Evolutionary conservation across 352 stramenopile species (phyloP).

Genomic region (Phytophthora nicotianae): DNA sequence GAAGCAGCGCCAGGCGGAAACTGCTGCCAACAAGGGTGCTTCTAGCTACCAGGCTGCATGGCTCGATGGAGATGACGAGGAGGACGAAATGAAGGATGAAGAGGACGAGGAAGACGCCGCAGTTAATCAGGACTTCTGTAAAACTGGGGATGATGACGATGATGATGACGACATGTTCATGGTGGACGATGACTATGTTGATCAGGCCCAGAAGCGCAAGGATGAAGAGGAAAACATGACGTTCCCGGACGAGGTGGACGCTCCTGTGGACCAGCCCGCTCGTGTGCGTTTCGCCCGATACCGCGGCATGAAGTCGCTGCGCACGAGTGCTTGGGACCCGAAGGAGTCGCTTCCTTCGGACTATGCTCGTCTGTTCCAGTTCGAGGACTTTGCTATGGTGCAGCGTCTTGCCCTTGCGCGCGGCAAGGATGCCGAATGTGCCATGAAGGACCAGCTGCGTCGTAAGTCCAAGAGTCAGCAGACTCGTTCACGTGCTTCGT

Average conservation of each 20-base stretch:
- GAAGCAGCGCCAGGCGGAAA: constrained; percentile 53
- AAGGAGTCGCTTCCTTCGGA: constrained; percentile 98
- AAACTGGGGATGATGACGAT: constrained; percentile 57
- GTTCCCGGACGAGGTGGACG: constrained; percentile 96
- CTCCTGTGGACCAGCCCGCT: constrained; percentile 58
- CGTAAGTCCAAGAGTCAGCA: constrained; percentile 50
- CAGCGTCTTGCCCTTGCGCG: constrained; percentile 92
- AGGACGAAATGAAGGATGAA: constrained; percentile 70
- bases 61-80: constrained; percentile 83
- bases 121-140: constrained; percentile 84
- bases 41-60: constrained; percentile 96
- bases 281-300: constrained; percentile 90
- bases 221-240: constrained; percentile 92
- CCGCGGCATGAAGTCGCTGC: constrained; percentile 96
- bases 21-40: constrained; percentile 60
- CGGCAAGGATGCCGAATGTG: constrained; percentile 74
- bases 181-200: constrained; percentile 73
- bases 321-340: constrained; percentile 96
- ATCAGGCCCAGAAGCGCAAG: constrained; percentile 80
- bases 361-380: constrained; percentile 98
- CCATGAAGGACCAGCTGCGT: constrained; percentile 68
- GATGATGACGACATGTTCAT: constrained; percentile 82
- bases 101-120: constrained; percentile 44
- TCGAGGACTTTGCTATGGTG: constrained; percentile 94
- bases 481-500: constrained; percentile 60